phyloP scores from a whole-genome alignment of 495 filamentous ascomycete species.

The Chaetomium fimeti region DNA sequence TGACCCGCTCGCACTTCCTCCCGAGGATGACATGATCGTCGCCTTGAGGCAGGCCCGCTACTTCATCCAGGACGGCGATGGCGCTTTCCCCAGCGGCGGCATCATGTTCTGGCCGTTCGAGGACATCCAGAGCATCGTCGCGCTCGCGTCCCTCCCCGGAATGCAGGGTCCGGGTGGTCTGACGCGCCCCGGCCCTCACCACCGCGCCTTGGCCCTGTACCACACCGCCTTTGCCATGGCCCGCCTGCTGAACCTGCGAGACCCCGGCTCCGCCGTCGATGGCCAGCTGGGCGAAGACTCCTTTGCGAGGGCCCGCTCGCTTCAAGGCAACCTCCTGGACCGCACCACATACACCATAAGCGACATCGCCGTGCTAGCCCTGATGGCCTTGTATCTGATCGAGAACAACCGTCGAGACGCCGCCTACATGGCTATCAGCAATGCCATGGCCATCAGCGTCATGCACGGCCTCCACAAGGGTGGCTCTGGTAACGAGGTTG shows the following conservation, averaged over 20 bases:
- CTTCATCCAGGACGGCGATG: conserved; percentile 38
- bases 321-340: conserved; percentile 43
- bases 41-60: conserved; percentile 31
- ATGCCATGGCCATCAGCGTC: conserved; percentile 39
- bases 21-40: conserved; percentile 26
- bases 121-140: conserved; percentile 19
- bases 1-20: conserved; percentile 32
- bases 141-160: conserved; percentile 11
- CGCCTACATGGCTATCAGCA: conserved; percentile 39
- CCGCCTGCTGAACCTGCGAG: conserved; percentile 24
- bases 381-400: conserved; percentile 43
- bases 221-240: conserved; percentile 36
- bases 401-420: conserved; percentile 44
- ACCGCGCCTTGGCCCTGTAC: conserved; percentile 33
- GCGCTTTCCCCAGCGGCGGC: conserved; percentile 34
- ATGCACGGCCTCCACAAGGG: conserved; percentile 41
- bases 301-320: conserved; percentile 36
- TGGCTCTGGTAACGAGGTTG: conserved; percentile 30
- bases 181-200: not conserved
- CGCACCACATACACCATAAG: conserved; percentile 30
- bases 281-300: conserved; percentile 33
- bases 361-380: conserved; percentile 37
- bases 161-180: not conserved
- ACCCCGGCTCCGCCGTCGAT: conserved; percentile 22
- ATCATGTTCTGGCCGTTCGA: conserved; percentile 42